These are phyloP conservation scores for Tuctoria greenei DNA, from an alignment of 176 grass and related monocot species.

Conservation along the genomic window DNA sequence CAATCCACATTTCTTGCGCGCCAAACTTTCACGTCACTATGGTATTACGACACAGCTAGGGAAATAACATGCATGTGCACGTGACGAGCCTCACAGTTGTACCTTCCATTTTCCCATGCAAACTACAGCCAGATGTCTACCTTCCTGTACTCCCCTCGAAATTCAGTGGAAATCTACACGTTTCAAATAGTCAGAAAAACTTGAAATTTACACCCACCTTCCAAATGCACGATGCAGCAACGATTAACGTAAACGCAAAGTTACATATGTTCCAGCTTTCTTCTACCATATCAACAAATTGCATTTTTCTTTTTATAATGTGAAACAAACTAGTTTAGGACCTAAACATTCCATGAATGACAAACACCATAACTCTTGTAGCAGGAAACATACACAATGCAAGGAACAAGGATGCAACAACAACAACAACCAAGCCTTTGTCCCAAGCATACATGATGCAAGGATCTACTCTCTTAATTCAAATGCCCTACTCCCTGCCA, in stretches of 20 bases:
- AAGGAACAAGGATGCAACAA: too few species aligned
- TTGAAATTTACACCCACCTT: background rate
- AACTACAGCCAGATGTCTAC: background rate
- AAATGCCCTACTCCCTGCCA: too few species aligned
- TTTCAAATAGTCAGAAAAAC: background rate
- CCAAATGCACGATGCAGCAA: background rate
- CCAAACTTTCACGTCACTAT: slow-evolving; percentile 14
- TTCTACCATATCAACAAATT: background rate
- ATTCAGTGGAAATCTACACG: background rate
- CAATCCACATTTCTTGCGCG: background rate
- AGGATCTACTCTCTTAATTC: too few species aligned
- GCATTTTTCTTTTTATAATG: background rate
- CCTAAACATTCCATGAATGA: background rate
- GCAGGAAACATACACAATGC: too few species aligned
- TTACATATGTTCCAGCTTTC: background rate
- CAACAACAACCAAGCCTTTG: too few species aligned
- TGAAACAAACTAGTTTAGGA: background rate
- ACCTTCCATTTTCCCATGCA: background rate
- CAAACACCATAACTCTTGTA: too few species aligned
- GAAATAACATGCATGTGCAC: background rate
- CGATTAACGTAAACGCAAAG: background rate
- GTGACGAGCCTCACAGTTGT: background rate
- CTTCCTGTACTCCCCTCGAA: background rate
- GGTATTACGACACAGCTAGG: background rate
- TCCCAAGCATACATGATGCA: too few species aligned